A percentile compares a stretch with the other conserved stretches of the same genome.
phyloP scores from a whole-genome alignment of 225 moss, liverwort and hornwort species.

The Rhytidiadelphus loreus region DNA sequence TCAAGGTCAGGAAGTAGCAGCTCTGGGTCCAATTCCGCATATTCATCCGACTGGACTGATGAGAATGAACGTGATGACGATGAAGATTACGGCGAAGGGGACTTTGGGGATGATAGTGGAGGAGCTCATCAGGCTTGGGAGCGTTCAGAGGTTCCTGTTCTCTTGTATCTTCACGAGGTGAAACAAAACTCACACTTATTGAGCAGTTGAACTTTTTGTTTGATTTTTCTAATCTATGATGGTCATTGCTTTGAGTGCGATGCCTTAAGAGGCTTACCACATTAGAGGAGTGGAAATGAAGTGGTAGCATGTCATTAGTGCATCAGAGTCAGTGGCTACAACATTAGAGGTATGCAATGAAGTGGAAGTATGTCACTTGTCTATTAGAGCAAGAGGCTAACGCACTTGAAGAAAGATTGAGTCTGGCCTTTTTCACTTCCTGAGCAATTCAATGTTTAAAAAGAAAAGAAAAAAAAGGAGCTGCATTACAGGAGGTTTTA shows the following conservation, averaged over 20 bases:
- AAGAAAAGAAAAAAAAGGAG: not conserved
- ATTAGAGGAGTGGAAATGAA: not conserved
- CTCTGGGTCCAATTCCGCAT: slow-evolving; percentile 32
- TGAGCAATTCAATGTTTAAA: not conserved
- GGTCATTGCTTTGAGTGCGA: not conserved
- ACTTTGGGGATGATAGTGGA: slow-evolving; percentile 1
- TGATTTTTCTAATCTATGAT: not conserved
- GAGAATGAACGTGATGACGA: slow-evolving; percentile 52
- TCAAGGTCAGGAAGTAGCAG: slow-evolving; percentile 19
- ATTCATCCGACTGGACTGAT: slow-evolving; percentile 25
- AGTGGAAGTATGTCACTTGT: not conserved
- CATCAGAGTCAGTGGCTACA: not conserved
- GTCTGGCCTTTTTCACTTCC: not conserved
- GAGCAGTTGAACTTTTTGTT: not conserved
- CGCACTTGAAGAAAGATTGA: not conserved
- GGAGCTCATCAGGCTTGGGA: slow-evolving; percentile 40
- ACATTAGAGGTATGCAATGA: not conserved
- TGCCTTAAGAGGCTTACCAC: not conserved
- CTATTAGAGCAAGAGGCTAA: not conserved
- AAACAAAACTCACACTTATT: not conserved
- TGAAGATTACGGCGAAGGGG: slow-evolving; percentile 22
- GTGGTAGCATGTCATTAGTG: not conserved
- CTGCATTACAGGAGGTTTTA: not conserved
- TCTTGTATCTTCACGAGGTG: slow-evolving; percentile 86
- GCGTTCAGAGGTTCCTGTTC: slow-evolving; percentile 49